Evolutionary conservation across 129 eudicot genomes (phyloP).

Genomic region (Flaveria robusta): DNA sequence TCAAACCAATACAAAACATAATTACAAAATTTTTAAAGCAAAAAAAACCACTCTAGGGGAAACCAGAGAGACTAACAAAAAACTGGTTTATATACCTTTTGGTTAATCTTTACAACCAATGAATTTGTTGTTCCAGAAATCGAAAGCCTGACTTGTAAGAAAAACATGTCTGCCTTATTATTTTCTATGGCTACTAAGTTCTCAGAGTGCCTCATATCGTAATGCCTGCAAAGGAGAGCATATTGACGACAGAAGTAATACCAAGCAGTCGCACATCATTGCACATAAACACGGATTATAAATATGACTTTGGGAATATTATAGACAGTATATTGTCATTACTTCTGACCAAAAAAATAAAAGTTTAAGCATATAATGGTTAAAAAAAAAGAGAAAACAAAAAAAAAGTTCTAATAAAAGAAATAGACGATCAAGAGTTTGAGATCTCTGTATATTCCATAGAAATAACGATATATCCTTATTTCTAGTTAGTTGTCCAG

Average conservation of each 20-base stretch:
- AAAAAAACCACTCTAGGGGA: not conserved
- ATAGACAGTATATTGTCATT: not conserved
- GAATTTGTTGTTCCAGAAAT: conserved; percentile 40
- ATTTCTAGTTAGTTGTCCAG: not conserved
- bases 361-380: not conserved
- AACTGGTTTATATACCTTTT: conserved; percentile 47
- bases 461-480: not conserved
- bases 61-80: not conserved
- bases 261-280: not conserved
- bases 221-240: conserved; percentile 59
- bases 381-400: not conserved
- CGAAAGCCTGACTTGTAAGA: conserved; percentile 64
- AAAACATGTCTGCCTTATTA: conserved; percentile 49
- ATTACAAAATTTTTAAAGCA: not conserved
- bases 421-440: not conserved
- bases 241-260: conserved; percentile 10
- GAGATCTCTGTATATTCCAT: not conserved
- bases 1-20: conserved; percentile 8
- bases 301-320: not conserved
- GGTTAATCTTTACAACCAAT: conserved; percentile 60
- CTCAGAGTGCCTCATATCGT: conserved; percentile 49
- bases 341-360: not conserved
- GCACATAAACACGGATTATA: not conserved
- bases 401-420: not conserved
- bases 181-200: conserved; percentile 38